Conservation (phyloP, 257 asterid genomes). For the Forsythia suspensa region DNA sequence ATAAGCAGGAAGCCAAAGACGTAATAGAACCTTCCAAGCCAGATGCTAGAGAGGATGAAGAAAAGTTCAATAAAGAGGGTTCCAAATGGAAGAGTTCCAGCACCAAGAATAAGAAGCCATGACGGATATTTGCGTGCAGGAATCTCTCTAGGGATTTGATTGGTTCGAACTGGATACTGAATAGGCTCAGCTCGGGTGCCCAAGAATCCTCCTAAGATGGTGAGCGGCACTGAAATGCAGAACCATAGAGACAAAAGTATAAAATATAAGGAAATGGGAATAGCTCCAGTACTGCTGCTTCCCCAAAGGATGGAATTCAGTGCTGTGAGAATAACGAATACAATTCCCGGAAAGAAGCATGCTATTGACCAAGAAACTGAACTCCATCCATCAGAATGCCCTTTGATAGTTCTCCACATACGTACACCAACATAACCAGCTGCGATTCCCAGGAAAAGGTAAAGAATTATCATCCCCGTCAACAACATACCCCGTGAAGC, state of each 20-base stretch:
- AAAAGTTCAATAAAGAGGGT: conserved; percentile 54
- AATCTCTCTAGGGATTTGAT: conserved; percentile 54
- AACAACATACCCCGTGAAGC: conserved; percentile 54
- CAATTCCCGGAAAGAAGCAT: conserved; percentile 53
- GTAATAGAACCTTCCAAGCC: conserved; percentile 51
- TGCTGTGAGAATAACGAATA: conserved; percentile 44
- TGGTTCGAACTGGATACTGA: conserved; percentile 47
- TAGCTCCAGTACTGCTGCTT: conserved; percentile 49
- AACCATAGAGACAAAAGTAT: conserved; percentile 45
- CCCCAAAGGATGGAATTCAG: conserved; percentile 50
- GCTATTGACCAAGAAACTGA: conserved; percentile 46
- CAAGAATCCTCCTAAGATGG: conserved; percentile 46
- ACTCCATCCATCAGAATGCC: conserved; percentile 44
- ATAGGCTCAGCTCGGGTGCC: conserved; percentile 44
- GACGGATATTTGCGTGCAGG: conserved; percentile 45
- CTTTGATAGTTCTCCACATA: conserved; percentile 42
- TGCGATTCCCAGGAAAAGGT: conserved; percentile 47
- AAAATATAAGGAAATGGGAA: conserved; percentile 46
- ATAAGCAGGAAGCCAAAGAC: conserved; percentile 49
- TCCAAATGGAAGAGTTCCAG: conserved; percentile 57
- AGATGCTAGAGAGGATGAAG: conserved; percentile 51
- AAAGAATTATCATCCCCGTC: conserved; percentile 47
- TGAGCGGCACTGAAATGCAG: conserved; percentile 51
- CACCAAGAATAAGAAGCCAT: conserved; percentile 56
- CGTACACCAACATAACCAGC: conserved; percentile 47